A percentile compares a stretch with the other conserved stretches of the same genome.
Conservation (phyloP, 2,329 filamentous ascomycete species). For the Aspergillus hiratsukae region DNA sequence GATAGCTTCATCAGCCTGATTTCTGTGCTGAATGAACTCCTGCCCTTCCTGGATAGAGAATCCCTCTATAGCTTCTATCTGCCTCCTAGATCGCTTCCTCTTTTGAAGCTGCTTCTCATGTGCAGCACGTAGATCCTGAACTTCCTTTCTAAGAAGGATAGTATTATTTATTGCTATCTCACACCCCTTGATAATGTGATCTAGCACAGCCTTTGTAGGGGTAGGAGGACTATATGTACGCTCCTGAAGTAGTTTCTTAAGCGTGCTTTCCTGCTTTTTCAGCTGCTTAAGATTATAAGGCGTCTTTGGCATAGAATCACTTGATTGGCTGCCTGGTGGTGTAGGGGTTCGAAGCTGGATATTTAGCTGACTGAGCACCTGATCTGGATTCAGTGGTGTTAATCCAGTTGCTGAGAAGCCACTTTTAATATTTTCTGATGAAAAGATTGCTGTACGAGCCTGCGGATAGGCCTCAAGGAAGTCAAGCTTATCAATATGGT, state of each 20-base stretch:
- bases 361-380: slow-evolving; percentile 6
- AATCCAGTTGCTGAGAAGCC: slow-evolving; percentile 3
- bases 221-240: neutral
- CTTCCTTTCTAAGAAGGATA: too few species aligned
- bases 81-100: too few species aligned
- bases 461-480: slow-evolving; percentile 2
- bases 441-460: neutral
- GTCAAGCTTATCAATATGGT: slow-evolving; percentile 8
- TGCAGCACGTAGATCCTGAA: too few species aligned
- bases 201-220: neutral
- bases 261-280: neutral
- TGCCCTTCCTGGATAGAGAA: too few species aligned
- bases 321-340: neutral
- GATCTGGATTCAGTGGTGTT: neutral
- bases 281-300: slow-evolving; percentile 6
- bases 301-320: neutral
- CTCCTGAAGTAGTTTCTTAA: neutral
- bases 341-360: slow-evolving; percentile 2
- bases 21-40: too few species aligned
- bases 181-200: neutral
- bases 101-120: too few species aligned
- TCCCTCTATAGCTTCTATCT: too few species aligned
- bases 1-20: too few species aligned
- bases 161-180: neutral
- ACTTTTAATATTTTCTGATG: slow-evolving; percentile 2